These are phyloP conservation scores for Penicillium subrubescens DNA, from an alignment of 495 filamentous ascomycete genomes.

Conservation along the genomic window DNA sequence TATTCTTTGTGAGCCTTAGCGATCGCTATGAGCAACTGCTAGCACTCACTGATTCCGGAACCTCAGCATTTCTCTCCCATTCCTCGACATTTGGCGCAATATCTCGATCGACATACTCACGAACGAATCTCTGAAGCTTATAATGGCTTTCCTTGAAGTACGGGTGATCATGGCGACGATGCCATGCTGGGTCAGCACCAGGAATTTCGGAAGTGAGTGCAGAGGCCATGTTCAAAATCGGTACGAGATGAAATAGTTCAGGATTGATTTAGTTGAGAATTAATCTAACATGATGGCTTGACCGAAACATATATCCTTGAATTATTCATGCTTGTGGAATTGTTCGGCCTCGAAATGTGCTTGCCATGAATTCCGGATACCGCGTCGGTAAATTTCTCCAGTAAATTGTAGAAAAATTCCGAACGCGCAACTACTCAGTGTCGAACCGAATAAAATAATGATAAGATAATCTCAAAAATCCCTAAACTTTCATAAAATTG, in stretches of 20 bases:
- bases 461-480: no score
- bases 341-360: background rate
- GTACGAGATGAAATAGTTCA: background rate
- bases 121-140: conserved; percentile 61
- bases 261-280: conserved; percentile 27
- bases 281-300: background rate
- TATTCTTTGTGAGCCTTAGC: conserved; percentile 3
- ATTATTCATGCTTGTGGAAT: background rate
- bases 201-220: conserved; percentile 17
- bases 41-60: conserved; percentile 10
- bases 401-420: background rate
- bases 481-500: no score
- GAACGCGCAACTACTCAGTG: background rate
- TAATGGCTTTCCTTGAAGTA: conserved; percentile 71
- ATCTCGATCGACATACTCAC: conserved; percentile 63
- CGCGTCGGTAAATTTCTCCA: background rate
- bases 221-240: conserved; percentile 8
- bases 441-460: background rate
- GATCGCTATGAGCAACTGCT: background rate
- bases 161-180: conserved; percentile 35
- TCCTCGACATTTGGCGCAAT: conserved; percentile 66
- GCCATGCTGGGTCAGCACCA: conserved; percentile 20
- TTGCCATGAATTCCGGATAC: background rate
- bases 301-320: background rate
- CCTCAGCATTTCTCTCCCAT: conserved; percentile 48